Evolutionary conservation across 768 basidiomycete species (phyloP), one percentile per base, ranked within the genome.

Genomic region (Lentinula boryana): DNA sequence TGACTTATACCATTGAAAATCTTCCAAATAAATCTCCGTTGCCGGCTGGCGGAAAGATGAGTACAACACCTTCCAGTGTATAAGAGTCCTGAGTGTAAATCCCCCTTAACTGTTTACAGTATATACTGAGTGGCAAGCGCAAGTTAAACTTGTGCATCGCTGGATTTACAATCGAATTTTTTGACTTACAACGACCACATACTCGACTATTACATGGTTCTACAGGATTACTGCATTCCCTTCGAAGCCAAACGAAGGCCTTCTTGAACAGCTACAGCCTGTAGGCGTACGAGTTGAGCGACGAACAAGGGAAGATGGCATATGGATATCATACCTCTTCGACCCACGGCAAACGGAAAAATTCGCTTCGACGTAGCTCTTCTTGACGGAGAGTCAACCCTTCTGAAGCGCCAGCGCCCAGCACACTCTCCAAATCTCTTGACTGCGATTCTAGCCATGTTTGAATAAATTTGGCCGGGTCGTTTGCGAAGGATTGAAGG

Each of bases 361-460:
- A 90, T 70, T 97, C 94, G 68, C 91, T 94, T 56, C 93, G 76
- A 63, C 87, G 82, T 58, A 97, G 74, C 69, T 97, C 94, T 65
- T 96, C 94, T 60, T 91, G 91, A n/a, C 91, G 76, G 9, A 95
- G 82, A 2, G 86, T 86, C 68, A 84, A 79, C 31, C 89, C 89
- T 64, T 91, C 89, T 41, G 84, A 87, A 2, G 89, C 85, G 1
- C 93, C 93, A 69, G 89, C 92, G 33, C 93, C 93, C n/a, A 97
- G 78, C 60, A 95, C 80, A 60, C 84, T 89, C 74, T 95, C 93
- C 48, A 98, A 72, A 73, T 98, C 95, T 13, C 93, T 82, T 51
- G 93, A 91, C 71, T 98, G 95, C 2, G 91, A 94, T 66, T 90
- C 89, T 16, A 98, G 71, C 93, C 93, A 97, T 2, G 85, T 89